A percentile compares a stretch with the other conserved stretches of the same genome.
These are phyloP conservation scores for Botryotinia narcissicola DNA, from an alignment of 2,329 filamentous ascomycete genomes.

Conservation along the genomic window DNA sequence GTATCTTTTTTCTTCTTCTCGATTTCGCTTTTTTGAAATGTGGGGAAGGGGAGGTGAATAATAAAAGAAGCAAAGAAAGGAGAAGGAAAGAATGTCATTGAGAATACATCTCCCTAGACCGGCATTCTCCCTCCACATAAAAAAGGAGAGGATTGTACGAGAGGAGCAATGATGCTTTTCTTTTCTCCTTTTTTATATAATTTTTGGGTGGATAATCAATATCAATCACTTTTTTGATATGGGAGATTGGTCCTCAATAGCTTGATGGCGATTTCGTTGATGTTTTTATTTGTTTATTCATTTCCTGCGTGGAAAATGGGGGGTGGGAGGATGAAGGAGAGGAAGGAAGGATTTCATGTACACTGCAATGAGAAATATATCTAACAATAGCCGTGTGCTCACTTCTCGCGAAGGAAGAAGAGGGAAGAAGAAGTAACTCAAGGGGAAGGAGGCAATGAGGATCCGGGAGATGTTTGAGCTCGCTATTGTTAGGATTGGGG, in stretches of 20 bases:
- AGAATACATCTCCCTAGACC: constrained; percentile 2
- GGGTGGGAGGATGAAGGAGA: not conserved
- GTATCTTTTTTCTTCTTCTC: not conserved
- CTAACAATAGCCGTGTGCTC: not conserved
- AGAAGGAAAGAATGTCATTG: not conserved
- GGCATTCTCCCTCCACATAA: not conserved
- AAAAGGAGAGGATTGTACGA: not conserved
- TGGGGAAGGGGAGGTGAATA: not conserved
- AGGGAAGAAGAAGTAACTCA: no score
- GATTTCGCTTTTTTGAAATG: not conserved
- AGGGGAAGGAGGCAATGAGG: not conserved
- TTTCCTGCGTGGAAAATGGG: not conserved
- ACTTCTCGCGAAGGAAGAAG: not conserved
- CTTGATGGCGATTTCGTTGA: not conserved
- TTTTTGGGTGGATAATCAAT: not conserved
- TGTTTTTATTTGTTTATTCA: not conserved
- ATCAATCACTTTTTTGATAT: not conserved
- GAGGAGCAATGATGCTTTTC: constrained; percentile 1
- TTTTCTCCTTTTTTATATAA: not conserved
- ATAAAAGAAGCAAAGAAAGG: not conserved
- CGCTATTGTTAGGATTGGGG: not conserved
- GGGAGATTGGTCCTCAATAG: not conserved
- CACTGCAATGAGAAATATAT: not conserved
- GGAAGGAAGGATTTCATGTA: not conserved
- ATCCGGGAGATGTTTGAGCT: not conserved